Evolutionary conservation across 2,329 filamentous ascomycete species (phyloP), one percentile per base, ranked within the genome.

Genomic region (Diaporthe ilicicola): DNA sequence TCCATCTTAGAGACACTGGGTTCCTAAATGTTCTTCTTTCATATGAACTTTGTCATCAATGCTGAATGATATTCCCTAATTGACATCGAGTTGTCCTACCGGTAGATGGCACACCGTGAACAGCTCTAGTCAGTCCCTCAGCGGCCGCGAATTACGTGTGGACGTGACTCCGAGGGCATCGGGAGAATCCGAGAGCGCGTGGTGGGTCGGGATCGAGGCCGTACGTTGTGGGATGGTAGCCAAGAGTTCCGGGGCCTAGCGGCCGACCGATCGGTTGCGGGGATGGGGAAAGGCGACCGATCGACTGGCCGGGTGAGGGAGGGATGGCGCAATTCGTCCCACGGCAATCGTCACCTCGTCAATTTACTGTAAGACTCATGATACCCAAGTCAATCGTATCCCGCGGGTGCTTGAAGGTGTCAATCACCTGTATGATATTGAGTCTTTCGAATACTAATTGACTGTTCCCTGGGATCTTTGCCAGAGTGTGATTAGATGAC

Each of bases 221-320:
- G 59, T 7, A 42, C 59, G 44, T 19, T 19, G 29, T 64, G 44
- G 44, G 44, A 19, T 64, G 29, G 59, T n/a, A 44, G 44, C 56
- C 56, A 48, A 48, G 59, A 37, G 29, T 50, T 37, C 59, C 29
- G 24, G 59, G 37, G 34, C 9, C 55, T 61, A 32, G 56, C 56
- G 56, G 39, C 42, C 59, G 59, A 27, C 44, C 59, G 59, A 64
- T 64, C 44, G 42, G 59, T 24, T 64, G 59, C 44, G 59, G 59
- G 59, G 59, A 19, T 64, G 27, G 32, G 37, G 4, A 19, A 39
- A 10, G 54, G n/a, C 50, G 55, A 13, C 54, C 17, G 54, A 24
- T 22, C 37, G 37, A 29, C 29, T n/a, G 59, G 29, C n/a, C 59
- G 44, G 59, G 29, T 10, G n/a, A 48, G 19, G 44, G 15, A 27